Conservation (phyloP, 2,329 filamentous ascomycete genomes). For the Colletotrichum sp. region DNA sequence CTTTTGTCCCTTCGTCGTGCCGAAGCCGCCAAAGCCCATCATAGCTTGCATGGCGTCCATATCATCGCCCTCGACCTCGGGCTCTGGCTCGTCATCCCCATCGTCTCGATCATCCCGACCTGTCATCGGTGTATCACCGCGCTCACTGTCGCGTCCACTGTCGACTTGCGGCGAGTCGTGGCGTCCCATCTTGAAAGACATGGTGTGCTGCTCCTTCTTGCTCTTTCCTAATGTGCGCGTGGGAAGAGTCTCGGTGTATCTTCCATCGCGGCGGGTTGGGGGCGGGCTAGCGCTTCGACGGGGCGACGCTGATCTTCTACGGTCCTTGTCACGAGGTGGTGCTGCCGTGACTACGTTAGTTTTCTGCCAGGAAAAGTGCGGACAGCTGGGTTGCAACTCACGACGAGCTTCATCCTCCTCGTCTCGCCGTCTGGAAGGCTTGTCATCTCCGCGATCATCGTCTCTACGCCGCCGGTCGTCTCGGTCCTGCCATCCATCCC, state of each 20-base stretch:
- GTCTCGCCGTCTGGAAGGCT: conserved; percentile 25
- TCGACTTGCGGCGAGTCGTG: conserved; percentile 29
- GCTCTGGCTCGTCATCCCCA: conserved; percentile 45
- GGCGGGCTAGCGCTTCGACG: conserved; percentile 25
- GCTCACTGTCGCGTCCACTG: conserved; percentile 23
- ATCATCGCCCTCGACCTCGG: conserved; percentile 67
- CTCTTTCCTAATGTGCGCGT: conserved; percentile 29
- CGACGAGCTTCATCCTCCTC: conserved; percentile 23
- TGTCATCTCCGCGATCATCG: conserved; percentile 22
- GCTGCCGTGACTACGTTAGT: background rate
- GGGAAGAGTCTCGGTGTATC: conserved; percentile 31
- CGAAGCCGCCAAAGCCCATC: conserved; percentile 91
- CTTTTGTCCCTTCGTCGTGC: conserved; percentile 86
- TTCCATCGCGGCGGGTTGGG: conserved; percentile 14
- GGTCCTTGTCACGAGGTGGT: conserved; percentile 25
- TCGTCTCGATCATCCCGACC: background rate
- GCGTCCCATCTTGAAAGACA: conserved; percentile 41
- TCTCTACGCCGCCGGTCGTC: conserved; percentile 28
- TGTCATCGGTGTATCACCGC: conserved; percentile 22
- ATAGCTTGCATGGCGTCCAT: conserved; percentile 78
- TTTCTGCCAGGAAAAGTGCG: background rate
- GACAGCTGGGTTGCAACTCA: background rate
- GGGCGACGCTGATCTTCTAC: conserved; percentile 43
- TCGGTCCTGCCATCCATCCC: conserved; percentile 37
- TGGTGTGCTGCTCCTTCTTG: conserved; percentile 28